Percentiles rank a stretch among this genome's conserved stretches.
Conservation (phyloP, 2,329 filamentous ascomycete genomes). For the Calonectria crousiana region DNA sequence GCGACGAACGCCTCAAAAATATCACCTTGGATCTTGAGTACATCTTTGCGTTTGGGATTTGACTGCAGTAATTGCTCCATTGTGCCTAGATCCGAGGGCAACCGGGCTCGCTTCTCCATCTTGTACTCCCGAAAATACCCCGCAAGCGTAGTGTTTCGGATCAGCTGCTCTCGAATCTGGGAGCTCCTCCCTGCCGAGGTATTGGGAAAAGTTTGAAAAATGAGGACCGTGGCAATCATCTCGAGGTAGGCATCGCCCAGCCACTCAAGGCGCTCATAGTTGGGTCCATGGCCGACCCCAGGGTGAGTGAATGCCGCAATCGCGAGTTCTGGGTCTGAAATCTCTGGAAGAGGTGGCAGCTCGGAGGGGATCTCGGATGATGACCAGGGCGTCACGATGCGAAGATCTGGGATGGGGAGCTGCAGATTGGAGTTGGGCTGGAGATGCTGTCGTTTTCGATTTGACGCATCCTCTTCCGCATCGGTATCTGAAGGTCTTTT, state of each 20-base stretch:
- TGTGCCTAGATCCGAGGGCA: constrained; percentile 61
- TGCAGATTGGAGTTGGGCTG: constrained; percentile 7
- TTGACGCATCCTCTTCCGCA: constrained; percentile 10
- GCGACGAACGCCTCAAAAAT: constrained; percentile 93
- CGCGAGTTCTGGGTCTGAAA: constrained; percentile 71
- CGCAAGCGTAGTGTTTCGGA: constrained; percentile 84
- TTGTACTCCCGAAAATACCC: constrained; percentile 78
- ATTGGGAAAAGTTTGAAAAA: constrained; percentile 78
- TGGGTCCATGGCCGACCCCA: constrained; percentile 53
- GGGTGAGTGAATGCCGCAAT: constrained; percentile 76
- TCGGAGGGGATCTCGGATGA: constrained; percentile 59
- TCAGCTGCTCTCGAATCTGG: constrained; percentile 81
- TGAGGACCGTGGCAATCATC: constrained; percentile 78
- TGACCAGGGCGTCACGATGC: constrained; percentile 58
- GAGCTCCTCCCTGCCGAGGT: constrained; percentile 77
- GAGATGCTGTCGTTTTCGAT: constrained; percentile 36
- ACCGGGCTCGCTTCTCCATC: constrained; percentile 72
- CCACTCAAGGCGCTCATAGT: constrained; percentile 89
- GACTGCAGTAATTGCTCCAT: constrained; percentile 39
- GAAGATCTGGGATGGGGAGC: constrained; percentile 27
- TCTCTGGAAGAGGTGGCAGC: constrained; percentile 71
- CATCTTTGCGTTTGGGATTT: constrained; percentile 61
- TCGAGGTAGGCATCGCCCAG: constrained; percentile 90
- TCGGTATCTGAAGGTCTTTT: constrained; percentile 27
- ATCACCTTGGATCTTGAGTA: constrained; percentile 83